Conservation (phyloP, 768 basidiomycete genomes). For the Sarcodon aspratus region DNA sequence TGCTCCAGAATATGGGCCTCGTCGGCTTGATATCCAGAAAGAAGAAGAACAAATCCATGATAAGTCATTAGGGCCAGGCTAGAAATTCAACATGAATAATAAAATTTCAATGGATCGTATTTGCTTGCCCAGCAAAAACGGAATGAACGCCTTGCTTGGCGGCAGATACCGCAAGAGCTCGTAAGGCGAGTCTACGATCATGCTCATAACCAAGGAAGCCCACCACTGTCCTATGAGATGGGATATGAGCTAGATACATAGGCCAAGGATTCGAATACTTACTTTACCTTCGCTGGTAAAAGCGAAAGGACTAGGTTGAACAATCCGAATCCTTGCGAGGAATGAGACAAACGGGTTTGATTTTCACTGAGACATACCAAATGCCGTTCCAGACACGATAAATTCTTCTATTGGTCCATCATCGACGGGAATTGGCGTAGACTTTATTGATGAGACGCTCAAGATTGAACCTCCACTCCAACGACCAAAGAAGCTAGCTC, state of each 20-base stretch:
- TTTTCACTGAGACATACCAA: conserved; percentile 32
- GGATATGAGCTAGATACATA: neutral
- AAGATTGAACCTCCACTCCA: conserved; percentile 10
- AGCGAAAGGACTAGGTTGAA: conserved; percentile 77
- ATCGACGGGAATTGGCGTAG: conserved; percentile 2
- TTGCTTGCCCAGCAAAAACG: conserved; percentile 59
- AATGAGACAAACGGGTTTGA: neutral
- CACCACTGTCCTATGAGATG: conserved; percentile 44
- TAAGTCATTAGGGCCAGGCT: conserved; percentile 79
- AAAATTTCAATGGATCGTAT: neutral
- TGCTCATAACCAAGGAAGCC: conserved; percentile 71
- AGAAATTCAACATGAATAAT: neutral
- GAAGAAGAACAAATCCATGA: conserved; percentile 55
- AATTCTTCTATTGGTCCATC: conserved; percentile 62
- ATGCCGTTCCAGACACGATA: conserved; percentile 66
- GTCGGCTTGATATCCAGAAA: conserved; percentile 70
- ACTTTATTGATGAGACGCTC: conserved; percentile 7
- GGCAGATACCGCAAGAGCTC: conserved; percentile 58
- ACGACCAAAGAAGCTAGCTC: conserved; percentile 17
- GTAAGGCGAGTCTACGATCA: conserved; percentile 56
- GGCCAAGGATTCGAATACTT: conserved; percentile 9
- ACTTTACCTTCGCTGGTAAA: conserved; percentile 63
- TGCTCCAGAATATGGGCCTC: conserved; percentile 50
- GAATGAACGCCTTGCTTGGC: conserved; percentile 59
- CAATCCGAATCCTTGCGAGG: conserved; percentile 23